phyloP scores from a whole-genome alignment of 2,329 filamentous ascomycete genomes.

The Microdochium paspali region DNA sequence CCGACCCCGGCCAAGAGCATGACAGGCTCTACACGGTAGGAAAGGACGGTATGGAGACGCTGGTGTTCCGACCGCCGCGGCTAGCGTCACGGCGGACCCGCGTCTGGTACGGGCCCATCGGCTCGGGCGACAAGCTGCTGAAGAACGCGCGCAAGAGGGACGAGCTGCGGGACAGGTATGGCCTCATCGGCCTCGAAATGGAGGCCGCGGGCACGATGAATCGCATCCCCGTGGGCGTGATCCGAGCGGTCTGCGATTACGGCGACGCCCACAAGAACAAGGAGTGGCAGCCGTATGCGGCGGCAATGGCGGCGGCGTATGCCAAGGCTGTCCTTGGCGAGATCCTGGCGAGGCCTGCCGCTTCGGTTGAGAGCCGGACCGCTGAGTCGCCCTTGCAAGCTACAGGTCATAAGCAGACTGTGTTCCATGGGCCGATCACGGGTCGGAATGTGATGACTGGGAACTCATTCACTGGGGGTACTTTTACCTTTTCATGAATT shows the following conservation, averaged over 20 bases:
- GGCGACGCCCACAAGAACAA: conserved; percentile 19
- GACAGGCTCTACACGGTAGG: conserved; percentile 12
- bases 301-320: not conserved
- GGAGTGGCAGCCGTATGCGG: not conserved
- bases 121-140: conserved; percentile 21
- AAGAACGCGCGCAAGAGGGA: conserved; percentile 14
- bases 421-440: too few species aligned
- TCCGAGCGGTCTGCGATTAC: conserved; percentile 24
- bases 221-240: conserved; percentile 18
- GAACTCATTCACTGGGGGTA: too few species aligned
- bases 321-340: conserved; percentile 12
- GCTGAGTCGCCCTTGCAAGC: too few species aligned
- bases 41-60: not conserved
- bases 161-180: conserved; percentile 4
- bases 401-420: too few species aligned
- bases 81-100: conserved; percentile 10
- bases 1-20: conserved; percentile 19
- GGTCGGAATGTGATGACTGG: too few species aligned
- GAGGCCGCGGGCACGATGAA: conserved; percentile 23
- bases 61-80: not conserved
- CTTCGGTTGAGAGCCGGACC: too few species aligned
- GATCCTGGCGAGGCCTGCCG: too few species aligned
- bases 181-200: conserved; percentile 23
- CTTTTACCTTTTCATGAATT: too few species aligned
- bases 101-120: conserved; percentile 24